Base-by-base conservation (phyloP, 495 filamentous ascomycete species). In the Choiromyces venosus region DNA sequence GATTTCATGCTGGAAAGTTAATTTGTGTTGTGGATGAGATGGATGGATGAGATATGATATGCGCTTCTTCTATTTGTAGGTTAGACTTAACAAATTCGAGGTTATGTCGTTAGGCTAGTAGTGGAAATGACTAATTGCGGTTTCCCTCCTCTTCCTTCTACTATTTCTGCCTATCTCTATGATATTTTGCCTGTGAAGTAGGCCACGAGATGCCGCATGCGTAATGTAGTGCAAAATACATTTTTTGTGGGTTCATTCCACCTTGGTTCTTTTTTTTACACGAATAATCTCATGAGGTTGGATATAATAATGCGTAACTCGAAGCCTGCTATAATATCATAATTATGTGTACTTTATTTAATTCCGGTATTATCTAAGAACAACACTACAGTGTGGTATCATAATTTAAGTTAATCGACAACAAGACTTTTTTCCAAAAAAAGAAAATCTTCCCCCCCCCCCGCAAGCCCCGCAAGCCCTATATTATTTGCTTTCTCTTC, bases 71-170 rank as follows among this genome's bases (percentile, higher is more conserved):
- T 65, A 61, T 65, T 73, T 61, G n/a, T 61, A 61, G 52, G 52
- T 61, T 61, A 61, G 52, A 61, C 52, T 61, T 29, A 21, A 29
- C 52, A 61, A 61, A 61, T 61, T 12, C 52, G 16, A 61, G 6
- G 52, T 29, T n/a, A 61, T 61, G 29, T 61, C 52, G 29, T 8
- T 61, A 61, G 52, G 52, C 52, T 61, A 4, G 52, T 61, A 4
- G 52, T 61, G 71, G 71, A 73, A 74, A 56, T 67, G 56, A 74
- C 35, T 67, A 67, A 38, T 72, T 64, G 73, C 56, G 36, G 56
- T 64, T 46, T 67, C 29, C 19, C 40, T 38, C 39, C 65, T 44
- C 19, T 44, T 71, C 38, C 19, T 16, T 65, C 8, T 39, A 19
- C 35, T 37, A 9, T 61, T 61, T 61, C 52, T 61, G 52, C 52